A percentile compares a stretch with the other conserved stretches of the same genome.
Evolutionary conservation across 2,329 filamentous ascomycete species (phyloP).

Genomic region (Microcyclospora tardicrescens): DNA sequence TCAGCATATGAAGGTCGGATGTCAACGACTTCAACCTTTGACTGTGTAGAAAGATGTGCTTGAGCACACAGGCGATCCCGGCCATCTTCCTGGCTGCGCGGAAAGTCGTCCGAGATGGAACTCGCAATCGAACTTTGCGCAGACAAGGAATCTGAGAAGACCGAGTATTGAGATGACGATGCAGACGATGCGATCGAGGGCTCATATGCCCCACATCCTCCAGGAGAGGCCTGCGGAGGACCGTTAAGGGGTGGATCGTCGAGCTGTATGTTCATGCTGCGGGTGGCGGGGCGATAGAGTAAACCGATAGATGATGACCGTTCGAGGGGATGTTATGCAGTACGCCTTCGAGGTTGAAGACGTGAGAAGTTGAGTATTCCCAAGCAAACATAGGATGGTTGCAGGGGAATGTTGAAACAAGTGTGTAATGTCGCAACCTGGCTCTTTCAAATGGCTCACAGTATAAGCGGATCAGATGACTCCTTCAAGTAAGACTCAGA

Average conservation of each 20-base stretch:
- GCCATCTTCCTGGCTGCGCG: conserved; percentile 26
- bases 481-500: background rate
- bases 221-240: conserved; percentile 23
- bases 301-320: conserved; percentile 17
- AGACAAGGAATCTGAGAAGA: conserved; percentile 55
- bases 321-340: conserved; percentile 10
- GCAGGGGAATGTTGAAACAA: conserved; percentile 1
- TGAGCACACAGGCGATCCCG: conserved; percentile 13
- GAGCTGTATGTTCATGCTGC: conserved; percentile 16
- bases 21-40: conserved; percentile 4
- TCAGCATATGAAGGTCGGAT: conserved; percentile 19
- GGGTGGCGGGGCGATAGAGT: conserved; percentile 9
- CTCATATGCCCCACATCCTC: conserved; percentile 43
- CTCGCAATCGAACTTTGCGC: conserved; percentile 38
- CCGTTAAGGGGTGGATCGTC: conserved; percentile 10
- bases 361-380: conserved; percentile 5
- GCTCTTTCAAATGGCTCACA: background rate
- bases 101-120: conserved; percentile 48
- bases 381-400: conserved; percentile 1
- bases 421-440: conserved; percentile 1
- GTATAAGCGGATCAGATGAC: too few species aligned
- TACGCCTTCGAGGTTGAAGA: conserved; percentile 20
- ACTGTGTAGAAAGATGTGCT: conserved; percentile 8
- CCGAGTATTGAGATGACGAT: conserved; percentile 62
- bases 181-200: conserved; percentile 61